Conservation (phyloP, 2,329 filamentous ascomycete species). For the Epichloe festucae region DNA sequence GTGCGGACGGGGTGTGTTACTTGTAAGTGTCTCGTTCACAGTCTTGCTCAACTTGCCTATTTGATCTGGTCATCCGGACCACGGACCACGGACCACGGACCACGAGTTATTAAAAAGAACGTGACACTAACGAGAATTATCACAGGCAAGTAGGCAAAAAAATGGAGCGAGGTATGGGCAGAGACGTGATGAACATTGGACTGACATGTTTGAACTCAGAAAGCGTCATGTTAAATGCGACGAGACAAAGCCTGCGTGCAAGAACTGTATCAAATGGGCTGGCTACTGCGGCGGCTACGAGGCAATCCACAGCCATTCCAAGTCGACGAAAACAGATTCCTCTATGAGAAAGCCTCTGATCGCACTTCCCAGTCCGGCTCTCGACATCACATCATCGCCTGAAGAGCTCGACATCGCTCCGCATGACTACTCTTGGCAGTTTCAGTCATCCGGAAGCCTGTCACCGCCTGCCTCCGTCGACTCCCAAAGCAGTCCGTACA, state of each 20-base stretch:
- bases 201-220: slow-evolving; percentile 10
- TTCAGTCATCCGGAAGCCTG: background rate
- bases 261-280: slow-evolving; percentile 23
- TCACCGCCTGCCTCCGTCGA: slow-evolving; percentile 3
- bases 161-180: background rate
- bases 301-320: background rate
- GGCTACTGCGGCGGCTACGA: slow-evolving; percentile 21
- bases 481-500: background rate
- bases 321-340: background rate
- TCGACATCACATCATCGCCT: slow-evolving; percentile 4
- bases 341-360: background rate
- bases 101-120: background rate
- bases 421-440: slow-evolving; percentile 2
- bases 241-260: slow-evolving; percentile 21
- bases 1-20: slow-evolving; percentile 20
- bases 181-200: background rate
- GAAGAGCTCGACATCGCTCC: slow-evolving; percentile 3
- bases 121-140: background rate
- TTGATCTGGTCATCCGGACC: background rate
- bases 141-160: slow-evolving; percentile 5
- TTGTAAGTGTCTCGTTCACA: slow-evolving; percentile 14
- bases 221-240: slow-evolving; percentile 24
- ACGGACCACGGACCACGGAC: background rate
- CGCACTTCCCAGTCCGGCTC: slow-evolving; percentile 2
- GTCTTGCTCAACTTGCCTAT: no score